Base-by-base conservation (phyloP, 2,329 filamentous ascomycete genomes). In the Paramyrothecium roridum region DNA sequence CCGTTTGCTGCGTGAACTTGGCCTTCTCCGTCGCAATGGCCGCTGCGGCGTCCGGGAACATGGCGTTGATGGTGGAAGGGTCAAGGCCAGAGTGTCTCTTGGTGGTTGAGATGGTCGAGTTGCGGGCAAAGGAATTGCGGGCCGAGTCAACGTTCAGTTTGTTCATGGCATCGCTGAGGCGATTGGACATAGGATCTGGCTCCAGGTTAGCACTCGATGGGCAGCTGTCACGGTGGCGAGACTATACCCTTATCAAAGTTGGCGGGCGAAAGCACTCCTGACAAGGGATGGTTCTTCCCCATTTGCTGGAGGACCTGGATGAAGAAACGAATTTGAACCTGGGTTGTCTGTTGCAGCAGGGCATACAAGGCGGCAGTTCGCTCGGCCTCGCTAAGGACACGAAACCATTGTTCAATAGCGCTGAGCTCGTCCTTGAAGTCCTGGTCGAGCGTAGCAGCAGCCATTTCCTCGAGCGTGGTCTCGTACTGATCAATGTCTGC, bases 381-480 rank as follows among this genome's bases (percentile, higher is more conserved):
- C 76, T 99, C 95, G 26, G 95, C 93, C 76, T 98, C 95, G 69
- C 93, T 98, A 61, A 99, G 80, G 53, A 99, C 95, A 59, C 93
- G 89, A 75, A 99, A 99, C 95, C 95, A 99, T 79, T 99, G 95
- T 77, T 99, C 95, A 69, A 99, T 99, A 63, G 95, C 95, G 70
- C 92, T 97, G 58, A 99, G 84, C 75, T 99, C 95, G 74, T 98
- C 95, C 78, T 99, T 99, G 81, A 99, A 99, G 70, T 99, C 95
- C 78, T 99, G 95, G 70, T 99, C 95, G 54, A 98, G 80, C n/a
- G 95, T 98, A 26, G 95, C 95, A 33, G 93, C 93, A 47, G 95
- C 95, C 95, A 99, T 99, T 72, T 99, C 95, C 74, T 98, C 95
- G 67, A 99, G 76, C 1, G 95, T 99, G n/a, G 88, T 96, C 80